Evolutionary conservation across 805 yeast species (phyloP).

Genomic region (Cyberlindnera mrakii): DNA sequence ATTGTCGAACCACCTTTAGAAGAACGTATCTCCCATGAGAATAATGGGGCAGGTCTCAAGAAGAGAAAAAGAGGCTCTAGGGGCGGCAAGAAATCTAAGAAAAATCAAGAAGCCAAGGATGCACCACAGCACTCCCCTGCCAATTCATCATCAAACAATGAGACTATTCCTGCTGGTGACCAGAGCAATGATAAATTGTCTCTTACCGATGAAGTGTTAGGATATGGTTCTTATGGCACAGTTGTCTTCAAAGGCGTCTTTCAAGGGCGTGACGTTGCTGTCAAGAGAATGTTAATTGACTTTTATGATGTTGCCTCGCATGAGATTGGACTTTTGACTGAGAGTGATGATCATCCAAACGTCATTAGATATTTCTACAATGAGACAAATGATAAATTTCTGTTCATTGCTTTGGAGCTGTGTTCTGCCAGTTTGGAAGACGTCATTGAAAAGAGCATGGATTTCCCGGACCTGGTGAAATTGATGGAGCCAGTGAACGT

Average conservation of each 20-base stretch:
- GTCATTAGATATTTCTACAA: constrained; percentile 91
- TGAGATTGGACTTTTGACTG: constrained; percentile 81
- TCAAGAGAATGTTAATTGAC: constrained; percentile 87
- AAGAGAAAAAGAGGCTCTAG: constrained; percentile 80
- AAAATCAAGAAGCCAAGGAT: constrained; percentile 6
- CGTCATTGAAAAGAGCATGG: constrained; percentile 50
- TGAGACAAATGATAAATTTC: constrained; percentile 80
- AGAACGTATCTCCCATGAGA: constrained; percentile 12
- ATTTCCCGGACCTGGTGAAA: constrained; percentile 32
- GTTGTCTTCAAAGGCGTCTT: constrained; percentile 87
- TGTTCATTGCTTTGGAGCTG: constrained; percentile 88
- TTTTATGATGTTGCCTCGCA: constrained; percentile 92
- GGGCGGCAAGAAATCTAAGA: constrained; percentile 65
- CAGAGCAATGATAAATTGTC: constrained; percentile 29
- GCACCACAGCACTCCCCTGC: background rate
- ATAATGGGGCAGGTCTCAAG: constrained; percentile 32
- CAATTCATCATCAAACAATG: constrained; percentile 4
- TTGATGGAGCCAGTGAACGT: constrained; percentile 46
- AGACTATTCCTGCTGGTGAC: constrained; percentile 25
- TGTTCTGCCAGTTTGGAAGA: constrained; percentile 89
- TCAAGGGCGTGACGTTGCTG: constrained; percentile 92
- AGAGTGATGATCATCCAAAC: constrained; percentile 95
- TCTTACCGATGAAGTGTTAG: constrained; percentile 72
- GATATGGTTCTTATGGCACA: constrained; percentile 96
- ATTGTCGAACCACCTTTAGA: constrained; percentile 25